Conservation (phyloP, 176 grass and related monocot species). For the Tillandsia leiboldiana region DNA sequence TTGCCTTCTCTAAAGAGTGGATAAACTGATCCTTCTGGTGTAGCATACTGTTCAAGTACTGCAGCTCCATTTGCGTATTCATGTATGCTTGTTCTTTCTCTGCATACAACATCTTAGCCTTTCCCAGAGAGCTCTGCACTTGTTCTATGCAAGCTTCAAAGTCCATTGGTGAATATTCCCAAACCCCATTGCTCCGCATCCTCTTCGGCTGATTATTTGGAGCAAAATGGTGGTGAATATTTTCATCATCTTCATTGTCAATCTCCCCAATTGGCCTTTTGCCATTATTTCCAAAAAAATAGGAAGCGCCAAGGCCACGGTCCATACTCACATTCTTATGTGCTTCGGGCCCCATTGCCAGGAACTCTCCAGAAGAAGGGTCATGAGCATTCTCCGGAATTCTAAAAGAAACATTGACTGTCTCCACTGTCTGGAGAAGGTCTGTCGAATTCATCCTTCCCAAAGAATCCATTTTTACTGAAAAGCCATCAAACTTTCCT, state of each 20-base stretch:
- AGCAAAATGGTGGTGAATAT: constrained; percentile 33
- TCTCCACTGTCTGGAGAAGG: constrained; percentile 66
- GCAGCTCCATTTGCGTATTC: constrained; percentile 36
- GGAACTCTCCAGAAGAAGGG: constrained; percentile 50
- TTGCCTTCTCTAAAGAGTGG: constrained; percentile 41
- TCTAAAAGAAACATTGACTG: constrained; percentile 33
- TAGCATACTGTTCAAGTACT: constrained; percentile 28
- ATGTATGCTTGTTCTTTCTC: constrained; percentile 49
- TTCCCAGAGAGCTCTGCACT: constrained; percentile 21
- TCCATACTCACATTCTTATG: constrained; percentile 42
- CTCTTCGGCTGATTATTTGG: constrained; percentile 51
- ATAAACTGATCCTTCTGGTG: constrained; percentile 55
- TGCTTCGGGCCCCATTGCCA: constrained; percentile 55
- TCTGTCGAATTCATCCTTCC: constrained; percentile 73
- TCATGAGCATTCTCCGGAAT: constrained; percentile 41
- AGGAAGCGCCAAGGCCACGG: constrained; percentile 29
- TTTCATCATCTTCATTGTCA: constrained; percentile 49
- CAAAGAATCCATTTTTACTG: constrained; percentile 45
- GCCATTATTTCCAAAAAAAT: constrained; percentile 49
- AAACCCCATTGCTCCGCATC: constrained; percentile 23
- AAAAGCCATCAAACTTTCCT: constrained; percentile 31
- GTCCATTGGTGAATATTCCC: constrained; percentile 21
- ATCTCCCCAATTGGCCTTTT: constrained; percentile 71
- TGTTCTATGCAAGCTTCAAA: constrained; percentile 34
- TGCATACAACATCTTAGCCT: constrained; percentile 40